Conservation (phyloP, 805 yeast genomes). For the Lachancea thermotolerans region DNA sequence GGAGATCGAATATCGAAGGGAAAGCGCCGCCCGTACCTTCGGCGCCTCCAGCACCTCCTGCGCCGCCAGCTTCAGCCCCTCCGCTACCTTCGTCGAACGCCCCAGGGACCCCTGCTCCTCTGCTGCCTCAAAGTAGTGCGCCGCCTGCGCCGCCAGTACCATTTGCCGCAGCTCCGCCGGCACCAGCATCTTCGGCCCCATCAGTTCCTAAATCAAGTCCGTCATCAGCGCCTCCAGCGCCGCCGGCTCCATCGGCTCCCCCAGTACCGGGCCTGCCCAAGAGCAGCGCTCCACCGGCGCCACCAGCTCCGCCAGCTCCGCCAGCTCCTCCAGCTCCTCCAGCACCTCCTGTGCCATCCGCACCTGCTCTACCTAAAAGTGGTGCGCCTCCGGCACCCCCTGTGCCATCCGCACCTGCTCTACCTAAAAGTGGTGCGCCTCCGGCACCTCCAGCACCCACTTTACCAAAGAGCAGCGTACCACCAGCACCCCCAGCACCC, state of each 20-base stretch:
- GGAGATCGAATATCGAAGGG: background rate
- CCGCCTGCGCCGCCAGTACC: too few relatives aligned
- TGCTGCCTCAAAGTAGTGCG: too few relatives aligned
- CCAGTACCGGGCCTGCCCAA: slow-evolving; percentile 22
- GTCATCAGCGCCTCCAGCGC: slow-evolving; percentile 22
- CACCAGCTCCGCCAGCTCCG: slow-evolving; percentile 19
- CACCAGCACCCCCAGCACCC: slow-evolving; percentile 20
- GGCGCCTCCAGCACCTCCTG: slow-evolving; percentile 16
- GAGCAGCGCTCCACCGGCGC: slow-evolving; percentile 13
- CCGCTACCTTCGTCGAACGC: too few relatives aligned
- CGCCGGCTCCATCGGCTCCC: slow-evolving; percentile 16
- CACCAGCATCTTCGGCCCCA: slow-evolving; percentile 18
- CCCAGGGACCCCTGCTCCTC: too few relatives aligned
- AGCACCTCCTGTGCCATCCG: slow-evolving; percentile 19
- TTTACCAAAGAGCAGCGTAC: slow-evolving; percentile 19
- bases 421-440: slow-evolving; percentile 12
- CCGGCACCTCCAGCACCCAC: slow-evolving; percentile 18
- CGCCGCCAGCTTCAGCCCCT: slow-evolving; percentile 16
- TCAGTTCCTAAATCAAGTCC: slow-evolving; percentile 1
- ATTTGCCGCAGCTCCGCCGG: background rate
- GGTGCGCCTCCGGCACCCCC: slow-evolving; percentile 18
- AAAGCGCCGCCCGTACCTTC: slow-evolving; percentile 7
- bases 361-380: slow-evolving; percentile 10
- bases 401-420: slow-evolving; percentile 14
- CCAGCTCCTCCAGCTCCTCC: slow-evolving; percentile 19